Evolutionary conservation across 1,284 basidiomycete genomes (phyloP).

Genomic region (Cryptococcus sp.): DNA sequence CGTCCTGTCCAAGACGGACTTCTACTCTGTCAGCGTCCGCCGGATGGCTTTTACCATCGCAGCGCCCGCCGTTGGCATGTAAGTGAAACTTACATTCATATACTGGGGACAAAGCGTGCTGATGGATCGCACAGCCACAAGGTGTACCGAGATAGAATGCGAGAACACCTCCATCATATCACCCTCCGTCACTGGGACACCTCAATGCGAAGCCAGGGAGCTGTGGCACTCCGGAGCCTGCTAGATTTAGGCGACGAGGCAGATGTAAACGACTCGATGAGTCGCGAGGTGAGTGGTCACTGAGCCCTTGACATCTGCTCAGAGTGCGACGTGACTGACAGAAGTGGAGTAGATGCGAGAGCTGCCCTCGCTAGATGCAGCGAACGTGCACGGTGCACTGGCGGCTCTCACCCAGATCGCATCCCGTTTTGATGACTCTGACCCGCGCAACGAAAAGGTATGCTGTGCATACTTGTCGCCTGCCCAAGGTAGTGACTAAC

Average conservation of each 20-base stretch:
- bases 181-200: slow-evolving; percentile 88
- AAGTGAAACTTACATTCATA: slow-evolving; percentile 48
- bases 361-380: slow-evolving; percentile 63
- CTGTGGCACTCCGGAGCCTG: slow-evolving; percentile 68
- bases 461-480: not conserved
- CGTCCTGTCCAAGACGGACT: slow-evolving; percentile 85
- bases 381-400: slow-evolving; percentile 78
- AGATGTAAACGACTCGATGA: slow-evolving; percentile 30
- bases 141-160: slow-evolving; percentile 68
- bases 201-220: slow-evolving; percentile 73
- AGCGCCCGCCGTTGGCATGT: slow-evolving; percentile 81
- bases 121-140: slow-evolving; percentile 38
- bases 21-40: slow-evolving; percentile 84
- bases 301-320: not conserved
- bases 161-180: slow-evolving; percentile 71
- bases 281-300: slow-evolving; percentile 31
- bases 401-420: slow-evolving; percentile 70
- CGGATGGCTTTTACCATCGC: slow-evolving; percentile 78
- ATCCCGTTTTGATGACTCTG: slow-evolving; percentile 15
- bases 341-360: slow-evolving; percentile 54
- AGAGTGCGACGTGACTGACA: not conserved
- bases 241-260: slow-evolving; percentile 54
- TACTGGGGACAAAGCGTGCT: slow-evolving; percentile 8
- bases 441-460: slow-evolving; percentile 9
- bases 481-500: not conserved